Evolutionary conservation across 805 yeast genomes (phyloP), one percentile per base, ranked within the genome.

Genomic region (Saccharomycopsis sp.): DNA sequence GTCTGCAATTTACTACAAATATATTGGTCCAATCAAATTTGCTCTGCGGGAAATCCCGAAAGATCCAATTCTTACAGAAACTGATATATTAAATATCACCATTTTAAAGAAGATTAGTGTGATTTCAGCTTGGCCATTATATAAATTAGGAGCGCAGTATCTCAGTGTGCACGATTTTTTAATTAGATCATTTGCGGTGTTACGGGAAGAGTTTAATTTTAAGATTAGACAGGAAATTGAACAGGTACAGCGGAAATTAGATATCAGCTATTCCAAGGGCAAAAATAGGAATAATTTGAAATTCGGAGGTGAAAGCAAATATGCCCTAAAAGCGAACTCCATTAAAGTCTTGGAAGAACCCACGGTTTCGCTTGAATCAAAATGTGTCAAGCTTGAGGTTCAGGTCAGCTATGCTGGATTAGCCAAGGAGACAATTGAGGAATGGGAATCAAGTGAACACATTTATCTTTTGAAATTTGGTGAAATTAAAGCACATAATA

Each of bases 121-220:
- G n/a, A n/a, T n/a, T n/a, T n/a, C n/a, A n/a, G 37, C 51, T 2
- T 37, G 48, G 13, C 49, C 64, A 4, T 33, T 58, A 4, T 54
- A 56, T 4, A 41, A 53, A 17, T 40, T 58, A 4, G 54, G 53
- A 7, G 47, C 55, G 4, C 65, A 62, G 31, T 62, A 54, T 45
- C 51, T 62, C 11, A 49, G 60, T 14, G 27, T 53, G 21, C 47
- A 48, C n/a, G 66, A 62, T 39, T 57, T 62, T 29, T 38, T 58
- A 19, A 35, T 48, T n/a, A 50, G 64, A 23, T 40, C 51, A 3
- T 54, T 55, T 26, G 44, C 48, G 26, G 35, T 59, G 2, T 44
- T 40, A 7, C 47, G 55, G 7, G 47, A 48, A 3, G 61, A 61
- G 33, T 32, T 44, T 14, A 50, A 51, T 26, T 51, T 39, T 21